These are phyloP conservation scores for Huntiella abstrusa DNA, from an alignment of 2,329 filamentous ascomycete genomes.

Conservation along the genomic window DNA sequence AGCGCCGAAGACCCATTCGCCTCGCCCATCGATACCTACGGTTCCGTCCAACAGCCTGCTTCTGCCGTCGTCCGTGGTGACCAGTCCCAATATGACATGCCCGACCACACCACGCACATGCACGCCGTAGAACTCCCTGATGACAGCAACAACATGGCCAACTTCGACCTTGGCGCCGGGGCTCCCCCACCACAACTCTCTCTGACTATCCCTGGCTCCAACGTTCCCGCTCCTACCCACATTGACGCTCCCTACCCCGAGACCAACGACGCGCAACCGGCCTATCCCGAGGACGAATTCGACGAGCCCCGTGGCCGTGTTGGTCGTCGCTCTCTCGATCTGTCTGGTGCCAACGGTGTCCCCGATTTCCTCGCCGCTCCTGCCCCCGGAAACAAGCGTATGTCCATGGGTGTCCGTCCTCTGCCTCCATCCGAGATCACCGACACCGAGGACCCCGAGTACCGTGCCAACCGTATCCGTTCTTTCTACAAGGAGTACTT, in stretches of 20 bases:
- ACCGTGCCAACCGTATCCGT: constrained; percentile 85
- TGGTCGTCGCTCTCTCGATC: constrained; percentile 15
- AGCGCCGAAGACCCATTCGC: constrained; percentile 9
- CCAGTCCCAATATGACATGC: constrained; percentile 11
- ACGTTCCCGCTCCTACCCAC: constrained; percentile 18
- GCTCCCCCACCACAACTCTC: constrained; percentile 2
- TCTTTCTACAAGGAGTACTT: constrained; percentile 99
- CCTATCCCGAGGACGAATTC: constrained; percentile 5
- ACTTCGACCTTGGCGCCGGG: neutral
- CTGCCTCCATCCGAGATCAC: constrained; percentile 68
- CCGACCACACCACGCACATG: constrained; percentile 6
- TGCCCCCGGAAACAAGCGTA: constrained; percentile 32
- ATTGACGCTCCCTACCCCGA: constrained; percentile 10
- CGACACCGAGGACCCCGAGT: constrained; percentile 74
- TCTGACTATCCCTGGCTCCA: constrained; percentile 9
- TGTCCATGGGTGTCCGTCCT: constrained; percentile 62
- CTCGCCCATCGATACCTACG: constrained; percentile 6
- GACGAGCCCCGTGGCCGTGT: constrained; percentile 21
- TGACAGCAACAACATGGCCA: neutral
- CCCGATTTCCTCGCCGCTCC: constrained; percentile 32
- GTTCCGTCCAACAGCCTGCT: constrained; percentile 20
- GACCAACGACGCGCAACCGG: constrained; percentile 12
- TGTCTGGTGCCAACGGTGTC: constrained; percentile 14
- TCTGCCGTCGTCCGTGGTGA: constrained; percentile 16
- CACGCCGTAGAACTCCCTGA: constrained; percentile 4